Evolutionary conservation across 2,329 filamentous ascomycete genomes (phyloP), one percentile per base, ranked within the genome.

Genomic region (Alternaria viburni): DNA sequence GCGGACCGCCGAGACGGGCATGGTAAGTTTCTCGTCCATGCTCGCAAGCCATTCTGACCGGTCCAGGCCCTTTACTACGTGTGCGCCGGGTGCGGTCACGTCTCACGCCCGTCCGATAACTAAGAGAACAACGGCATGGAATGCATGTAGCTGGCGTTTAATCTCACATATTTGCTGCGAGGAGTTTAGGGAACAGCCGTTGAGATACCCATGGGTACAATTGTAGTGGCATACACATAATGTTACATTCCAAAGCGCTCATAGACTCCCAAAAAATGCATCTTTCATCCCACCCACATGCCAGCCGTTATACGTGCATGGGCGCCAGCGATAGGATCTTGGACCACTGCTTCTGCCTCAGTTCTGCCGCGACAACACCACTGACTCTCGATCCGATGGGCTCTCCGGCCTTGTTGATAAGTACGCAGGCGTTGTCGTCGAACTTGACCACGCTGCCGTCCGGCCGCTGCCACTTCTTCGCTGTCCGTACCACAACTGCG

Each of bases 311-410:
- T 79, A 92, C 82, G 81, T 92, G 89, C 87, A 91, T 89, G 50
- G 96, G 95, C 58, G 96, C 96, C 86, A 99, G 88, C 72, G 93
- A 97, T 78, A 99, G 82, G 75, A 99, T 98, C 88, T 98, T 99
- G 75, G 93, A 97, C 96, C 96, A 99, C 83, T 97, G 91, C 86
- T 92, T 96, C 79, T 92, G 89, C 79, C 92, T 90, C 80, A 99
- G 82, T 84, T 99, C 96, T 28, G 90, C 87, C 62, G 93, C 96
- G 47, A 99, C 96, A 47, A 98, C 89, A 69, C 94, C 88, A 88
- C 77, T 74, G 66, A 70, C 69, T 79, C 96, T 90, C 15, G 92
- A 93, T 56, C 96, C 96, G 72, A 99, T 93, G 23, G 96, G 96
- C 80, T 99, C 96, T 46, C 96, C 96, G 10, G 93, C 87, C 87